A percentile compares a stretch with the other conserved stretches of the same genome.
Conservation (phyloP, 768 basidiomycete genomes). For the Tephrocybe sp. region DNA sequence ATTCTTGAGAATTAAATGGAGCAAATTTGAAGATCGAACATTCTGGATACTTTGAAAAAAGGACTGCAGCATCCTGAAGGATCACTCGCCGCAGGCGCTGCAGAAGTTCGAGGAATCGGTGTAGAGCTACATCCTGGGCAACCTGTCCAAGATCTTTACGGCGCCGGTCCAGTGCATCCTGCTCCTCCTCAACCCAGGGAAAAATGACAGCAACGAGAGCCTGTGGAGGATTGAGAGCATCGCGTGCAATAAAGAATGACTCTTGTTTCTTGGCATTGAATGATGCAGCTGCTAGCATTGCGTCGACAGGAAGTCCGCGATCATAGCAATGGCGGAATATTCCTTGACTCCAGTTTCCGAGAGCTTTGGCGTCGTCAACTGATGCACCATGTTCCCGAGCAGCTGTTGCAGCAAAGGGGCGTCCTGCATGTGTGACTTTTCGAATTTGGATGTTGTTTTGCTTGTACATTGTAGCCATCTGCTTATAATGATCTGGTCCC, state of each 20-base stretch:
- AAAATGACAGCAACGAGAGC: constrained; percentile 9
- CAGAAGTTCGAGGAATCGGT: constrained; percentile 21
- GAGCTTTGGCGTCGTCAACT: constrained; percentile 22
- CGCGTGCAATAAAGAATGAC: constrained; percentile 15
- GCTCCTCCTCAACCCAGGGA: constrained; percentile 9
- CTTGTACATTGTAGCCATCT: too few relatives aligned
- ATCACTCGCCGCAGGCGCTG: too few relatives aligned
- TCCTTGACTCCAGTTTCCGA: constrained; percentile 14
- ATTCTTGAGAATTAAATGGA: too few relatives aligned
- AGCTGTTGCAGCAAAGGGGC: constrained; percentile 21
- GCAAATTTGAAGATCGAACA: too few relatives aligned
- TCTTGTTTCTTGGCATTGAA: constrained; percentile 23
- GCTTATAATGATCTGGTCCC: constrained; percentile 23
- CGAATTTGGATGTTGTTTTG: too few relatives aligned
- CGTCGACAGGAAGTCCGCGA: constrained; percentile 19
- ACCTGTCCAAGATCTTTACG: not conserved
- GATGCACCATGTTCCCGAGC: constrained; percentile 21
- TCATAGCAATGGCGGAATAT: constrained; percentile 23
- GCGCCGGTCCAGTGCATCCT: not conserved
- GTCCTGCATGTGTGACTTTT: too few relatives aligned
- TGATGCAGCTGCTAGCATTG: too few relatives aligned
- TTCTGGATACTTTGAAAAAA: too few relatives aligned
- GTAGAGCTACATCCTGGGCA: constrained; percentile 18
- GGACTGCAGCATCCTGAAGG: too few relatives aligned
- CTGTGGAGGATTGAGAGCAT: constrained; percentile 17